Evolutionary conservation across 176 grass and related monocot species (phyloP), one percentile per base, ranked within the genome.

Genomic region (Sorghum bicolor): DNA sequence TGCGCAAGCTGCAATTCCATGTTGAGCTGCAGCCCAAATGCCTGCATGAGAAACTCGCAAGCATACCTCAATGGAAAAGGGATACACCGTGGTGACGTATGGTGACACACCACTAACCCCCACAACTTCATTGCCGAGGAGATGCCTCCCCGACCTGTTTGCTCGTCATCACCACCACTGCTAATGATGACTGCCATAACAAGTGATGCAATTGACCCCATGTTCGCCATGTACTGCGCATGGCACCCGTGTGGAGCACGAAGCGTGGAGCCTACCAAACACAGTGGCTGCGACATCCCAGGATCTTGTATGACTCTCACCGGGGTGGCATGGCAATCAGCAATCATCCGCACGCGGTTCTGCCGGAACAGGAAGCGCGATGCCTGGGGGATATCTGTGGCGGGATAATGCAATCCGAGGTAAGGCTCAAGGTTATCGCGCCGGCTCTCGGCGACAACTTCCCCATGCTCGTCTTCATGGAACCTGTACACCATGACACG

Each of bases 401-500:
- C 91, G 2, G 96, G 96, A 82, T 99, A 96, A 84, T 99, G 96
- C 72, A 99, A 91, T 45, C 96, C 96, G 29, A 94, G 68, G 81
- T 99, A 99, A 22, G 96, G 91, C 76, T 99, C 96, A 40, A 99
- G 92, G 64, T 99, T 88, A 60, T 61, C 80, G 33, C 93, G 83
- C 19, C 89, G 74, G 76, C 89, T 87, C 91, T 99, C 96, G 0
- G 96, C 89, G 0, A 99, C 89, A 10, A 99, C 96, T 80, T 99
- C 96, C 7, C 96, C 96, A 0, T 99, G 96, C 82, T 99, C 96
- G 41, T 99, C 96, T 3, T 99, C 96, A 60, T 99, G 96, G 85
- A 99, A 99, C 78, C 84, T 94, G 83, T 99, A 99, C 78, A 99
- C 93, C 96, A 99, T 99, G 76, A 99, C 96, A 64, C 96, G 91